These are phyloP conservation scores for Jaminaea rosea DNA, from an alignment of 1,284 basidiomycete genomes.

Conservation along the genomic window DNA sequence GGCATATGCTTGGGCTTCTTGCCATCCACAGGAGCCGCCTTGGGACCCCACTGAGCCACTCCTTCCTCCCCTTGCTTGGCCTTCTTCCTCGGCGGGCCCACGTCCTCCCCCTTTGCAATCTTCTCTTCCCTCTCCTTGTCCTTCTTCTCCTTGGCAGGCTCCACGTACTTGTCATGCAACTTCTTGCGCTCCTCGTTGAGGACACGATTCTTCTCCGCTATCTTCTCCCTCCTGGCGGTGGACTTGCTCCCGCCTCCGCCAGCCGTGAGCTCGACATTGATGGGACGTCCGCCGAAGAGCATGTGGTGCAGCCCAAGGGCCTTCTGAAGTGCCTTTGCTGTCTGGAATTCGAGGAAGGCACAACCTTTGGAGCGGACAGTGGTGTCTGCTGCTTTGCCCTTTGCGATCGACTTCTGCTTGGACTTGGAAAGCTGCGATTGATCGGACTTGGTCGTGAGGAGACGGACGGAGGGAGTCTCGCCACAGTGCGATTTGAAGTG, in stretches of 20 bases:
- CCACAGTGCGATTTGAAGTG: constrained; percentile 37
- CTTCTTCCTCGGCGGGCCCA: neutral
- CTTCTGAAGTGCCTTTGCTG: constrained; percentile 26
- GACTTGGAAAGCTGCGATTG: constrained; percentile 22
- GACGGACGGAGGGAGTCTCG: constrained; percentile 38
- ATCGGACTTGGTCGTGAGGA: constrained; percentile 34
- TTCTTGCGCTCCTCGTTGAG: constrained; percentile 40
- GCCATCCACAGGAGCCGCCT: neutral
- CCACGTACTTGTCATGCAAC: constrained; percentile 39
- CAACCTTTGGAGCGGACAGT: constrained; percentile 37
- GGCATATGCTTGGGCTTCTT: constrained; percentile 8
- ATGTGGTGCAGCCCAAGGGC: constrained; percentile 45
- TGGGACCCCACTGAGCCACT: constrained; percentile 12
- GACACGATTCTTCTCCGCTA: constrained; percentile 36
- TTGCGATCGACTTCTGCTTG: constrained; percentile 44
- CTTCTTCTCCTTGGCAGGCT: constrained; percentile 29
- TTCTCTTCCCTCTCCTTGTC: constrained; percentile 15
- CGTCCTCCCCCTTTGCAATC: constrained; percentile 2
- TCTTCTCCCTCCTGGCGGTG: constrained; percentile 32
- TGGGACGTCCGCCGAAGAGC: constrained; percentile 36
- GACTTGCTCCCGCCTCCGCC: constrained; percentile 44
- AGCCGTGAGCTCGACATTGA: constrained; percentile 45
- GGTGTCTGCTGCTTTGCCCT: constrained; percentile 38
- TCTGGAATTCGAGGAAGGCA: constrained; percentile 42
- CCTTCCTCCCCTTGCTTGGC: constrained; percentile 1